Percentiles rank a stretch among this genome's conserved stretches.
Conservation (phyloP, 768 basidiomycete species). For the Russula emetica region DNA sequence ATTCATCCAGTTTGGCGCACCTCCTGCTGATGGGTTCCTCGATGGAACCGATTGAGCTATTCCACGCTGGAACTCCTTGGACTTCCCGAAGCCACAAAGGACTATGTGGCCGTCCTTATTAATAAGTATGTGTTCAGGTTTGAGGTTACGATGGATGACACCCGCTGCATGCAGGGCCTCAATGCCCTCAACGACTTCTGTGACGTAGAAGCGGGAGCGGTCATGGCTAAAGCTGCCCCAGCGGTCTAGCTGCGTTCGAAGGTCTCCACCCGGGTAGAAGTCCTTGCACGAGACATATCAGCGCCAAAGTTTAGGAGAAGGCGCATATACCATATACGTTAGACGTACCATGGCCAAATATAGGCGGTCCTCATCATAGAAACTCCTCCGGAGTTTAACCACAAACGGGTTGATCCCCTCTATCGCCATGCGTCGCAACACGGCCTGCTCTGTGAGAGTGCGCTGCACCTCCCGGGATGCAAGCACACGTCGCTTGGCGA, state of each 20-base stretch:
- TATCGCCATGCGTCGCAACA: slow-evolving; percentile 89
- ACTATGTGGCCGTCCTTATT: slow-evolving; percentile 93
- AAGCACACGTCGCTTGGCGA: slow-evolving; percentile 94
- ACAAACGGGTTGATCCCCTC: slow-evolving; percentile 88
- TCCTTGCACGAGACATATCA: slow-evolving; percentile 46
- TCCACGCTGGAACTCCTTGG: slow-evolving; percentile 78
- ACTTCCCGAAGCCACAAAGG: slow-evolving; percentile 93
- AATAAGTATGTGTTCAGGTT: slow-evolving; percentile 95
- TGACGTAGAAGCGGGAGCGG: slow-evolving; percentile 93
- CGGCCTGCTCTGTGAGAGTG: slow-evolving; percentile 93
- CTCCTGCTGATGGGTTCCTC: slow-evolving; percentile 46
- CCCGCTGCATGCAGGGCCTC: slow-evolving; percentile 91
- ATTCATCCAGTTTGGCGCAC: slow-evolving; percentile 77
- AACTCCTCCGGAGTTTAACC: slow-evolving; percentile 93
- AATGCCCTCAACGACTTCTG: slow-evolving; percentile 96
- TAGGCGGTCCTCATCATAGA: slow-evolving; percentile 95
- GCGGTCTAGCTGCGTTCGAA: slow-evolving; percentile 94
- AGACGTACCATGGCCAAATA: slow-evolving; percentile 88
- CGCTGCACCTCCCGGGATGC: slow-evolving; percentile 95
- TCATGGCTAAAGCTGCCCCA: slow-evolving; percentile 92
- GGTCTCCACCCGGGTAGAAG: slow-evolving; percentile 93
- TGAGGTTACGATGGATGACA: slow-evolving; percentile 96
- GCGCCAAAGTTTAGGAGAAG: not conserved
- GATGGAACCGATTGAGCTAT: slow-evolving; percentile 34
- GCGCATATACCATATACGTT: slow-evolving; percentile 16